Conservation (phyloP, 352 stramenopile species). For the Phytophthora brassicae region DNA sequence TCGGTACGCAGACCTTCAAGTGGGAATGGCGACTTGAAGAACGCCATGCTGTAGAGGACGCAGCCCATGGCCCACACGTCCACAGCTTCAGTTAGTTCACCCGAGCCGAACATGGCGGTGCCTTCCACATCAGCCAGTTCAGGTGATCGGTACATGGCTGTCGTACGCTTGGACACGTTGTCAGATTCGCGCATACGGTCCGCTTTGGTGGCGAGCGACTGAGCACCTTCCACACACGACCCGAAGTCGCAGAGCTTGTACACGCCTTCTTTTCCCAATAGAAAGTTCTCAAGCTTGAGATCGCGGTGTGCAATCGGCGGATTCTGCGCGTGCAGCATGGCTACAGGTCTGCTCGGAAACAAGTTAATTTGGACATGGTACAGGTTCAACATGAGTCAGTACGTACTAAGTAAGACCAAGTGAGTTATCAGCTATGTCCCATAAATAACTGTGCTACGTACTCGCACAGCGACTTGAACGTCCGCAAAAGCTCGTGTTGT, state of each 20-base stretch:
- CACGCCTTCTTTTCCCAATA: constrained; percentile 84
- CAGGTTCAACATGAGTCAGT: constrained; percentile 14
- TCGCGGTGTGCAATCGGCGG: constrained; percentile 95
- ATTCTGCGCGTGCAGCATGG: constrained; percentile 66
- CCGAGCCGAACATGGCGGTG: constrained; percentile 90
- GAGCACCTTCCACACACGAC: constrained; percentile 83
- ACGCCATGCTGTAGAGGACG: constrained; percentile 95
- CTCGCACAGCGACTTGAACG: constrained; percentile 77
- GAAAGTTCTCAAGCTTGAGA: constrained; percentile 98
- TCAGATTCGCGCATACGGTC: constrained; percentile 90
- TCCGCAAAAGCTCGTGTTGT: constrained; percentile 62
- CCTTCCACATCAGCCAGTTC: constrained; percentile 96
- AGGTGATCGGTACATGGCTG: constrained; percentile 96
- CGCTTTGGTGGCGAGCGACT: constrained; percentile 80
- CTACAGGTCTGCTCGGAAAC: constrained; percentile 44
- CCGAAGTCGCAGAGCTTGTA: constrained; percentile 97
- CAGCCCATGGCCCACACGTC: constrained; percentile 96
- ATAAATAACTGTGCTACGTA: constrained; percentile 34
- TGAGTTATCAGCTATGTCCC: constrained; percentile 2
- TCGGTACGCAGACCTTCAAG: constrained; percentile 93
- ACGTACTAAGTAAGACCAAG: neutral
- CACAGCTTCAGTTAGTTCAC: constrained; percentile 90
- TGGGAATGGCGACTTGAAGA: constrained; percentile 95
- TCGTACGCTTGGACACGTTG: constrained; percentile 95
- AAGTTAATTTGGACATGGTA: constrained; percentile 3